Conservation (phyloP, 208 protist species). For the Leishmania turanica region DNA sequence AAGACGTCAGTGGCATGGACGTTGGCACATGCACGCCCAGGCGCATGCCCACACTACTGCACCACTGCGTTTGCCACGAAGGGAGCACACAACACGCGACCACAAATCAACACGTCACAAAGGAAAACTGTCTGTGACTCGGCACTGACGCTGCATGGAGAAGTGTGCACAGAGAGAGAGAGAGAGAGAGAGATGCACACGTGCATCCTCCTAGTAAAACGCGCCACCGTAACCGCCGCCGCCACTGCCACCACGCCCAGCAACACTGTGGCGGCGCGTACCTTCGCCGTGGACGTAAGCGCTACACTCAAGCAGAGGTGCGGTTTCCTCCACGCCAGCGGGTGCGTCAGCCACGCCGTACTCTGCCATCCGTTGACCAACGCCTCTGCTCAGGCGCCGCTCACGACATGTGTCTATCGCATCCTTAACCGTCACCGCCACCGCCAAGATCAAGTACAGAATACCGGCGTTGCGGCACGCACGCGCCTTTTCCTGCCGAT, state of each 20-base stretch:
- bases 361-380: slow-evolving; percentile 15
- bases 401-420: slow-evolving; percentile 20
- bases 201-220: background rate
- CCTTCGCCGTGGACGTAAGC: background rate
- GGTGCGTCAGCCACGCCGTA: slow-evolving; percentile 8
- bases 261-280: background rate
- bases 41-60: background rate
- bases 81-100: background rate
- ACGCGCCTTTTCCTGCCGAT: slow-evolving; percentile 56
- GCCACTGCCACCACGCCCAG: background rate
- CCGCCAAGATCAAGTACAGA: slow-evolving; percentile 61
- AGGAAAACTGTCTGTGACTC: background rate
- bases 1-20: background rate
- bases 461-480: slow-evolving; percentile 70
- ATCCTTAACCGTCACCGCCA: slow-evolving; percentile 39
- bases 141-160: background rate
- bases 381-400: slow-evolving; percentile 13
- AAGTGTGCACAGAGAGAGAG: background rate
- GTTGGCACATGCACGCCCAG: background rate
- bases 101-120: background rate
- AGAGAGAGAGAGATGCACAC: no score
- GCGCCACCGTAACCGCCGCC: background rate
- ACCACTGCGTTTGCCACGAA: background rate
- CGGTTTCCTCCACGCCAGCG: slow-evolving; percentile 2
- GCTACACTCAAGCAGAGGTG: slow-evolving; percentile 23